Evolutionary conservation across 2,329 filamentous ascomycete species (phyloP).

Genomic region (Fusarium sp.): DNA sequence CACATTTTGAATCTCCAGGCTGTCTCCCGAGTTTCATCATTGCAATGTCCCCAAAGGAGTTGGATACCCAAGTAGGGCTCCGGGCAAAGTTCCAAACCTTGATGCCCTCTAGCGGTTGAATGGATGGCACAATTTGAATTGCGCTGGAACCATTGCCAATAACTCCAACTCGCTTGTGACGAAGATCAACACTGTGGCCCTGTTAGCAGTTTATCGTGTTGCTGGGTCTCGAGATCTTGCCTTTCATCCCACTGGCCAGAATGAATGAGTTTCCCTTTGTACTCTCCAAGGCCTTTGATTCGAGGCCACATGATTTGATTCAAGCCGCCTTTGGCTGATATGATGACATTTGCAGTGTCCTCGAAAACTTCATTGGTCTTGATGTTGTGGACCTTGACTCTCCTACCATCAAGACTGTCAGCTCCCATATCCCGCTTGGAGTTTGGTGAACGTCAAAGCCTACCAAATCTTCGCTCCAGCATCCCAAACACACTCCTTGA

Average conservation of each 20-base stretch:
- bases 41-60: constrained; percentile 10
- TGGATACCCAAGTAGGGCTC: constrained; percentile 8
- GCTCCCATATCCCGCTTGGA: not conserved
- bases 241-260: constrained; percentile 17
- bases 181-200: not conserved
- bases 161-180: not conserved
- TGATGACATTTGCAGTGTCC: constrained; percentile 7
- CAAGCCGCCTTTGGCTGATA: constrained; percentile 7
- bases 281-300: not conserved
- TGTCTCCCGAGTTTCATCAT: constrained; percentile 22
- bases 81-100: constrained; percentile 13
- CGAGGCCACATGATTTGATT: constrained; percentile 12
- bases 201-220: not conserved
- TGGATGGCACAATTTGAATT: constrained; percentile 13
- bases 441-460: not conserved
- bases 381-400: not conserved
- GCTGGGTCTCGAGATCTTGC: not conserved
- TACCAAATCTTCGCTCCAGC: constrained; percentile 11
- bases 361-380: not conserved
- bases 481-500: constrained; percentile 7
- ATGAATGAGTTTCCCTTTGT: constrained; percentile 14
- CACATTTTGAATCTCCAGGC: constrained; percentile 19
- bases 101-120: constrained; percentile 1
- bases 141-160: constrained; percentile 18
- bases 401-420: not conserved